Evolutionary conservation across 1,139 yeast species (phyloP).

Genomic region (Scheffersomyces segobiensis): DNA sequence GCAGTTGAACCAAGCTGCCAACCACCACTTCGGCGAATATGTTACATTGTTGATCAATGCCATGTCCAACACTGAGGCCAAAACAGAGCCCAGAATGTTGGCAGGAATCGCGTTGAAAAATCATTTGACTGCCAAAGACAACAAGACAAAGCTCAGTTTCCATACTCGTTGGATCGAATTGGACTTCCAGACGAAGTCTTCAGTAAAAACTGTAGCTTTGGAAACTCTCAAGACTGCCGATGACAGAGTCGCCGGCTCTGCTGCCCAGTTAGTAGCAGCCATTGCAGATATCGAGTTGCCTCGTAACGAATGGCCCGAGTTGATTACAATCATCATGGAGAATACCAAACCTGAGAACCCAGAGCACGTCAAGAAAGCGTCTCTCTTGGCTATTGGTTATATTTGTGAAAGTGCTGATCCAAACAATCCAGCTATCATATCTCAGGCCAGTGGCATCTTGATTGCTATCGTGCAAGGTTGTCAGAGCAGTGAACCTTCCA

Average conservation of each 20-base stretch:
- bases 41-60: conserved; percentile 71
- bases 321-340: conserved; percentile 79
- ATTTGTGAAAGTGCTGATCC: conserved; percentile 96
- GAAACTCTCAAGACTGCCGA: conserved; percentile 64
- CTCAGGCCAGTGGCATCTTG: conserved; percentile 88
- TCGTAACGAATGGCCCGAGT: conserved; percentile 80
- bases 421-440: conserved; percentile 69
- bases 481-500: conserved; percentile 73
- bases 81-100: conserved; percentile 84
- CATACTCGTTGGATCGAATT: conserved; percentile 65
- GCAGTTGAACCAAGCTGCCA: conserved; percentile 71
- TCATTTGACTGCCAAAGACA: conserved; percentile 78
- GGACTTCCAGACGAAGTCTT: conserved; percentile 53
- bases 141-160: conserved; percentile 49
- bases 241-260: conserved; percentile 80
- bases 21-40: conserved; percentile 73
- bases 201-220: conserved; percentile 70
- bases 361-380: conserved; percentile 78
- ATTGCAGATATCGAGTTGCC: conserved; percentile 95
- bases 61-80: conserved; percentile 63
- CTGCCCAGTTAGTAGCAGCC: conserved; percentile 94
- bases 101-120: conserved; percentile 90
- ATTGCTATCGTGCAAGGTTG: conserved; percentile 98
- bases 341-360: conserved; percentile 81
- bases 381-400: conserved; percentile 87